Evolutionary conservation across 176 grass and related monocot species (phyloP), one percentile per base, ranked within the genome.

Genomic region (Echinochloa phyllopogon): DNA sequence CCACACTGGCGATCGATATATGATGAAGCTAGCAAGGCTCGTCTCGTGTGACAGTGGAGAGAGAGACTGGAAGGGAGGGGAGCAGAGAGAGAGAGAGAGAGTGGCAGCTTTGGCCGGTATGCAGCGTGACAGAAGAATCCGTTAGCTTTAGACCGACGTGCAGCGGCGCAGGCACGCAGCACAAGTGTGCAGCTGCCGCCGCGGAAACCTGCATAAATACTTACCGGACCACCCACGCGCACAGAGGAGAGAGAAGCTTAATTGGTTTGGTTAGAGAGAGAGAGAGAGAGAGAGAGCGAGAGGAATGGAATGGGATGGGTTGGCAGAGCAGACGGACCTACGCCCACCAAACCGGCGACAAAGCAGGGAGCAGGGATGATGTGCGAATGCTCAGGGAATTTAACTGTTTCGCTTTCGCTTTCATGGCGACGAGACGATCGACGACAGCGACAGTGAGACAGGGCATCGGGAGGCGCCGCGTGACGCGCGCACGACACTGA

Each of bases 271-370:
- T 33, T 33, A 33, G 2, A 70, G 21, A 10, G 53, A 62, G 55
- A 50, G 57, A 25, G 36, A n/a, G 43, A 44, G 80, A 57, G 24
- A 23, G 45, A 55, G 73, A 55, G 52, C 11, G 43, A 16, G 53
- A 59, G 2, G 51, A 11, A n/a, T 21, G 37, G 29, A 33, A 33
- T 33, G 29, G 27, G 79, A 27, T 9, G 15, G 43, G 83, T 90
- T 60, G 88, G 78, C 83, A 69, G 88, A 25, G 87, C 82, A 80
- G 87, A 55, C 87, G 18, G 51, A 89, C 82, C 82, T 85, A 89
- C 82, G 23, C 78, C 72, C 76, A 90, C 88, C 84, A 17, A 90
- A 86, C 74, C 16, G 71, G 47, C 12, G 51, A 38, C 51, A 66
- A 87, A 76, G 53, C 18, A 57, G 53, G 20, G 53, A 18, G 18